Base-by-base conservation (phyloP, 345 rosid species). In the Citrus cavaleriei region DNA sequence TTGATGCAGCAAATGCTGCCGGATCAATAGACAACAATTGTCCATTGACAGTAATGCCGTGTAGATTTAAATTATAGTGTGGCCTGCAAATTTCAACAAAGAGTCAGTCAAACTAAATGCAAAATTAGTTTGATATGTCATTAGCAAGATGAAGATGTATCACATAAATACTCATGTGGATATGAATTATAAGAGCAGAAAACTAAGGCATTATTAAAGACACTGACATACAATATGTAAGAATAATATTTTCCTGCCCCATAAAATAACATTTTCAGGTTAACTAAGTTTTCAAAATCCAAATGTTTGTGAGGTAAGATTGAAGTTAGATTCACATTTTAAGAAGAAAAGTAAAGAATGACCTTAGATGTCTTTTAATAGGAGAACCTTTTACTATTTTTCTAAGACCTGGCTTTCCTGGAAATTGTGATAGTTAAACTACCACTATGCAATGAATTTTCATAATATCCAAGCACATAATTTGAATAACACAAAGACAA, bases 11-110 rank as follows among this genome's bases (percentile, higher is more conserved):
- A 80, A 97, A 94, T 58, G 85, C 93, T 22, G 90, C 81, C 54
- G 91, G 88, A 81, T 90, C 87, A 61, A 97, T 91, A 59, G 89
- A 83, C 65, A 97, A 86, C 65, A 82, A 80, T 83, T 91, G 93
- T 51, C 97, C 97, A 68, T 84, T 87, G 68, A 97, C 91, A 30
- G 89, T 80, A 80, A 97, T 91, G 86, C 97, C 93, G 80, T 86
- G 90, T 66, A 97, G 89, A 59, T 91, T 81, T 86, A 97, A 87
- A 89, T 93, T 97, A 86, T 97, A 97, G 84, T 97, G 99, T 78
- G 98, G 91, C 96, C 99, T 97, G 97, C 80, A 82, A 81, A 78
- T 24, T 76, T 74, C 66, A 57, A 75, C 51, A 42, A 76, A 59
- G 74, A 65, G 74, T 58, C 65, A 46, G 67, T 86, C 76, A 80